These are phyloP conservation scores for Mitragyna speciosa DNA, from an alignment of 257 asterid genomes.

Conservation along the genomic window DNA sequence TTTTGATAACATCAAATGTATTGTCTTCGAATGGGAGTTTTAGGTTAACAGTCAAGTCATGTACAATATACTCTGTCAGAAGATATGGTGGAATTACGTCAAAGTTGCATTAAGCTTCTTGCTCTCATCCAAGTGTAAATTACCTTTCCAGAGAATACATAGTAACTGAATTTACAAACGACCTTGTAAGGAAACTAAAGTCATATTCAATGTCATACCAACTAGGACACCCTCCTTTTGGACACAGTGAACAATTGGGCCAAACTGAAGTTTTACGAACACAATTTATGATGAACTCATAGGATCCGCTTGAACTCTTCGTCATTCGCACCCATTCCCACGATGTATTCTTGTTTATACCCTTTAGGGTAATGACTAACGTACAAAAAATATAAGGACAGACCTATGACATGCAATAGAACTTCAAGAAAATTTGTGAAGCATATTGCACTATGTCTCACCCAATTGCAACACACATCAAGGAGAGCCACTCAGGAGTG, in stretches of 20 bases:
- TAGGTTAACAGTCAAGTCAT: constrained; percentile 81
- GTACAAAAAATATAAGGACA: constrained; percentile 37
- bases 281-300: constrained; percentile 39
- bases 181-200: neutral
- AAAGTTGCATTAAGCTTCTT: constrained; percentile 15
- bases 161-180: neutral
- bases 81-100: constrained; percentile 50
- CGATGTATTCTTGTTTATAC: constrained; percentile 73
- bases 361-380: constrained; percentile 98
- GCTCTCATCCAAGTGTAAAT: constrained; percentile 2
- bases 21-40: constrained; percentile 81
- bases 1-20: constrained; percentile 79
- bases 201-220: neutral
- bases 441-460: constrained; percentile 27
- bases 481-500: constrained; percentile 79
- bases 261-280: neutral
- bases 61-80: constrained; percentile 81
- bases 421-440: constrained; percentile 2
- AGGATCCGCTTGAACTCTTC: constrained; percentile 81
- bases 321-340: constrained; percentile 92
- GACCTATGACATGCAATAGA: constrained; percentile 13
- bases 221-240: neutral
- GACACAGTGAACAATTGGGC: neutral
- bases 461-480: constrained; percentile 99
- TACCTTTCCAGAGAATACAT: neutral